These are phyloP conservation scores for Lagerstroemia speciosa DNA, from an alignment of 345 rosid species.

Conservation along the genomic window DNA sequence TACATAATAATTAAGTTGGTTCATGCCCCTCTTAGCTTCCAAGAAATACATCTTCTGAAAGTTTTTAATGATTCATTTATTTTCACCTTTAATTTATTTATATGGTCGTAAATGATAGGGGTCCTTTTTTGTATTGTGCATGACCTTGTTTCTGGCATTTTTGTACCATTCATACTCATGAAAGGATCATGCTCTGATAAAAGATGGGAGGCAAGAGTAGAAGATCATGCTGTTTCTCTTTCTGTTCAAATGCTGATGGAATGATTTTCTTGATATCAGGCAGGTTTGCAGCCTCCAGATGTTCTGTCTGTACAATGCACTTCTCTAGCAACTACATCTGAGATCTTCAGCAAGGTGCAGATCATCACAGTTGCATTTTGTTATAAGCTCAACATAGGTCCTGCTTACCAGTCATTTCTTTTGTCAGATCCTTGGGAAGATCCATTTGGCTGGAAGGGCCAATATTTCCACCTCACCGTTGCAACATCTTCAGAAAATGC, in stretches of 20 bases:
- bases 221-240: neutral
- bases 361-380: neutral
- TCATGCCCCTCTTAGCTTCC: neutral
- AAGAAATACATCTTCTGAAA: neutral
- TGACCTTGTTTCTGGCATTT: neutral
- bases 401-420: slow-evolving; percentile 17
- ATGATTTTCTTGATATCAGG: slow-evolving; percentile 23
- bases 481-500: slow-evolving; percentile 50
- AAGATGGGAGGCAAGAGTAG: neutral
- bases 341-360: slow-evolving; percentile 71
- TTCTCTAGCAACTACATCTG: slow-evolving; percentile 51
- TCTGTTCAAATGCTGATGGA: neutral
- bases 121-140: neutral
- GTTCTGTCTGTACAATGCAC: slow-evolving; percentile 61
- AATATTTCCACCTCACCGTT: slow-evolving; percentile 38
- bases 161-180: neutral
- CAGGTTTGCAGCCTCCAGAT: slow-evolving; percentile 41
- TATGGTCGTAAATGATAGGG: neutral
- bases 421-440: slow-evolving; percentile 45
- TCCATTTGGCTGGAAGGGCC: slow-evolving; percentile 25
- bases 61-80: neutral
- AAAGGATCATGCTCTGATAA: neutral
- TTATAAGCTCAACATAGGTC: neutral
- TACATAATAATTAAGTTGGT: neutral
- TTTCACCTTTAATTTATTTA: neutral